phyloP scores from a whole-genome alignment of 129 eudicot species.

The Lactuca saligna region DNA sequence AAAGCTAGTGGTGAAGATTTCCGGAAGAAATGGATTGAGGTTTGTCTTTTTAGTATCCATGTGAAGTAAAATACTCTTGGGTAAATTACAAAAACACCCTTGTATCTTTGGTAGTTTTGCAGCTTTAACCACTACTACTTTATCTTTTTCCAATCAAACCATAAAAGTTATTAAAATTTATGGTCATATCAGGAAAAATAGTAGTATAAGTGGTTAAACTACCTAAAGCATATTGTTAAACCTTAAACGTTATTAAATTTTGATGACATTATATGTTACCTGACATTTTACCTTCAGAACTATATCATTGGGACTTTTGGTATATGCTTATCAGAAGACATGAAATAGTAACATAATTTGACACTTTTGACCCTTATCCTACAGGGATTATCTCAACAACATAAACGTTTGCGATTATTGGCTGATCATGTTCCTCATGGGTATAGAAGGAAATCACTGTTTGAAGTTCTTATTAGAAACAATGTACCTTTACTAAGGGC shows the following conservation, averaged over 20 bases:
- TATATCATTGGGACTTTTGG: too few relatives aligned
- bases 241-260: too few relatives aligned
- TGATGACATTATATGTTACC: background rate
- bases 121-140: background rate
- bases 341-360: background rate
- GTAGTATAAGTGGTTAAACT: background rate
- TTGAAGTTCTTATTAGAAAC: constrained; percentile 87
- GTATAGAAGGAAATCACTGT: constrained; percentile 72
- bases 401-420: constrained; percentile 80
- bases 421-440: constrained; percentile 97
- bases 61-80: background rate
- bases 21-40: constrained; percentile 97
- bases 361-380: constrained; percentile 12
- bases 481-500: constrained; percentile 94
- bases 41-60: constrained; percentile 31
- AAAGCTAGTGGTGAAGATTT: constrained; percentile 80
- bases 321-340: too few relatives aligned
- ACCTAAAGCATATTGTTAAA: too few relatives aligned
- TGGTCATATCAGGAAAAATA: background rate
- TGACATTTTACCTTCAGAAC: background rate
- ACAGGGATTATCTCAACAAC: constrained; percentile 96
- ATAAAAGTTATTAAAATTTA: too few relatives aligned
- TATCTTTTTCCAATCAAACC: background rate
- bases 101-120: background rate
- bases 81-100: background rate